Evolutionary conservation across 2,329 filamentous ascomycete species (phyloP).

Genomic region (Ophiostoma ips): DNA sequence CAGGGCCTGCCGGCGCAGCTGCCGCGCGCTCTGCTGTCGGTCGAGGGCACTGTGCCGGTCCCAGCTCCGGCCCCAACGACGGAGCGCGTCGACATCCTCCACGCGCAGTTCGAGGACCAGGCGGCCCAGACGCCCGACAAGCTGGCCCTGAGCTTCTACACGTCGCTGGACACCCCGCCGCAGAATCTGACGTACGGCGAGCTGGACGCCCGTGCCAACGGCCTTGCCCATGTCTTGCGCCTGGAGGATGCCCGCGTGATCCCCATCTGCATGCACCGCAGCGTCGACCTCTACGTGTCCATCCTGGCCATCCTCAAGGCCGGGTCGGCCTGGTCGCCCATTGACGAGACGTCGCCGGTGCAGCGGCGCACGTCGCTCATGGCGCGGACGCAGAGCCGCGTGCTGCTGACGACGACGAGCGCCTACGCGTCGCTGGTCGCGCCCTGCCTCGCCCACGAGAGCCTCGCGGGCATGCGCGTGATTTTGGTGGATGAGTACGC

Average conservation of each 20-base stretch:
- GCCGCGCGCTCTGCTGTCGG: slow-evolving; percentile 6
- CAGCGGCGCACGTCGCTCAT: slow-evolving; percentile 26
- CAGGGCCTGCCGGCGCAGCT: slow-evolving; percentile 10
- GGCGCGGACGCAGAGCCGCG: slow-evolving; percentile 19
- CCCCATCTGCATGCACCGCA: slow-evolving; percentile 26
- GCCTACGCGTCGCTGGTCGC: too few species aligned
- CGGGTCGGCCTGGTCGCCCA: slow-evolving; percentile 45
- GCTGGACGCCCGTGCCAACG: slow-evolving; percentile 22
- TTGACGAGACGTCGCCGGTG: slow-evolving; percentile 30
- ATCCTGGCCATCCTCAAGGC: slow-evolving; percentile 43
- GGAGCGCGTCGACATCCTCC: slow-evolving; percentile 13
- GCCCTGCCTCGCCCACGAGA: too few species aligned
- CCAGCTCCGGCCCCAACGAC: background rate
- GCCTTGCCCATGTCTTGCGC: slow-evolving; percentile 17
- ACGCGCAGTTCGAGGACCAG: slow-evolving; percentile 16
- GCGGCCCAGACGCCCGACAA: slow-evolving; percentile 12
- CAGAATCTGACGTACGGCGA: slow-evolving; percentile 21
- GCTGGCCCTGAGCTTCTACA: slow-evolving; percentile 12
- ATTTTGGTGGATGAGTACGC: too few species aligned
- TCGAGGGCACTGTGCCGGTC: background rate
- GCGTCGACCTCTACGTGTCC: slow-evolving; percentile 29
- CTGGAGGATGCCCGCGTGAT: slow-evolving; percentile 18
- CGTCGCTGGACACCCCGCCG: slow-evolving; percentile 15
- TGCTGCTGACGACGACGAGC: slow-evolving; percentile 18
- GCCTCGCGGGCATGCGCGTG: too few species aligned